Evolutionary conservation across 805 yeast genomes (phyloP).

Genomic region (Candida chauliodis): DNA sequence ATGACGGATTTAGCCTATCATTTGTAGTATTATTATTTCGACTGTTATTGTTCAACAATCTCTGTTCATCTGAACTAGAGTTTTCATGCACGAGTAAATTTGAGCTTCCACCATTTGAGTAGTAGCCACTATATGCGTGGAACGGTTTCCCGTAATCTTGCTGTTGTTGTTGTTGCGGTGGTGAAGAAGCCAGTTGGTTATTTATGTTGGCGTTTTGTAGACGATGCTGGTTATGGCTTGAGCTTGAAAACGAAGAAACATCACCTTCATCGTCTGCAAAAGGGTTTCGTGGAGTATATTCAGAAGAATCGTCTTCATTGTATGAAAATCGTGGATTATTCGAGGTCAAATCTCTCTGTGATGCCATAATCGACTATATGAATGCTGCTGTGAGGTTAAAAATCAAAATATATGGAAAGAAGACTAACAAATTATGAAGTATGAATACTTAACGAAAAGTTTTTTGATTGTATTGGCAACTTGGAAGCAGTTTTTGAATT

Average conservation of each 20-base stretch:
- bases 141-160: conserved; percentile 31
- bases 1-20: conserved; percentile 3
- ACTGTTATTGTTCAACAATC: conserved; percentile 3
- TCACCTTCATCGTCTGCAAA: conserved; percentile 10
- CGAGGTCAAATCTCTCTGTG: conserved; percentile 31
- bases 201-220: neutral
- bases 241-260: conserved; percentile 6
- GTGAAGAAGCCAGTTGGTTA: neutral
- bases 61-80: conserved; percentile 10
- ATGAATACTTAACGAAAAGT: no score
- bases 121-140: conserved; percentile 41
- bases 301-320: conserved; percentile 10
- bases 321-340: conserved; percentile 16
- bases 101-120: conserved; percentile 37
- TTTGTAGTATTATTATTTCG: conserved; percentile 10
- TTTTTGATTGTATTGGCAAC: no score
- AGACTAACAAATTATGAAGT: no score
- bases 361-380: conserved; percentile 5
- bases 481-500: no score
- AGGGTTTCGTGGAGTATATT: conserved; percentile 13
- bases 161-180: conserved; percentile 2
- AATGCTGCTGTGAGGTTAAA: neutral
- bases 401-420: neutral
- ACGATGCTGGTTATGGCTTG: conserved; percentile 1
- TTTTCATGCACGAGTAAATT: conserved; percentile 21